These are phyloP conservation scores for Pleurotus tuoliensis DNA, from an alignment of 768 basidiomycete genomes.

Conservation along the genomic window DNA sequence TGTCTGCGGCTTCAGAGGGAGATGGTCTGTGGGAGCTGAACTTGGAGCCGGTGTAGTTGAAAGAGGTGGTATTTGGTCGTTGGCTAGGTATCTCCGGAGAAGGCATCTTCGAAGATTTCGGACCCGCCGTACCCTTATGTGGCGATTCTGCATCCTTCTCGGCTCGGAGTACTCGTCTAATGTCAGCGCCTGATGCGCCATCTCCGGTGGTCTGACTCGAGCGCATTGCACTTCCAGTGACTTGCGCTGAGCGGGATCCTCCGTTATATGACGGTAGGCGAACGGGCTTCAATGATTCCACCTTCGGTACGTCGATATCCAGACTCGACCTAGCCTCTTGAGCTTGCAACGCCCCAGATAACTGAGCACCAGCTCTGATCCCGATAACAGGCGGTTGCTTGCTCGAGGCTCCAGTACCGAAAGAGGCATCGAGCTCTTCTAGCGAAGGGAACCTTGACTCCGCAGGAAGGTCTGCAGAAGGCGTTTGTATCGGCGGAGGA, in stretches of 20 bases:
- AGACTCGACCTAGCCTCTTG: conserved; percentile 10
- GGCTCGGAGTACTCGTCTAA: neutral
- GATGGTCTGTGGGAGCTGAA: conserved; percentile 6
- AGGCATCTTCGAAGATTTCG: neutral
- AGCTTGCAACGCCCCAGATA: conserved; percentile 7
- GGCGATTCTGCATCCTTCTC: neutral
- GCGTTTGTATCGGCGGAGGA: conserved; percentile 25
- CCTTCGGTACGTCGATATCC: conserved; percentile 2
- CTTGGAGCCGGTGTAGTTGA: conserved; percentile 30
- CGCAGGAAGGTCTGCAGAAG: conserved; percentile 37
- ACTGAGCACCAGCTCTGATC: neutral
- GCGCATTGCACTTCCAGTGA: conserved; percentile 51
- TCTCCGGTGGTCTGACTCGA: conserved; percentile 21
- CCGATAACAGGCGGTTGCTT: conserved; percentile 7
- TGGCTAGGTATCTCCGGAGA: neutral
- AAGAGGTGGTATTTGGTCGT: conserved; percentile 14
- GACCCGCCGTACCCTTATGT: neutral
- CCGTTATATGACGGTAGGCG: conserved; percentile 19
- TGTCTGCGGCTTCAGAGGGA: neutral
- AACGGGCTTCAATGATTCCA: conserved; percentile 7
- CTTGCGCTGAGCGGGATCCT: conserved; percentile 52
- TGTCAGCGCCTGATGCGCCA: neutral
- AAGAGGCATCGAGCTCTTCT: conserved; percentile 72
- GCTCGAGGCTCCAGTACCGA: conserved; percentile 23
- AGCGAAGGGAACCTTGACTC: conserved; percentile 86